These are phyloP conservation scores for Thermothielavioides terrestris DNA, from an alignment of 495 filamentous ascomycete species.

Conservation along the genomic window DNA sequence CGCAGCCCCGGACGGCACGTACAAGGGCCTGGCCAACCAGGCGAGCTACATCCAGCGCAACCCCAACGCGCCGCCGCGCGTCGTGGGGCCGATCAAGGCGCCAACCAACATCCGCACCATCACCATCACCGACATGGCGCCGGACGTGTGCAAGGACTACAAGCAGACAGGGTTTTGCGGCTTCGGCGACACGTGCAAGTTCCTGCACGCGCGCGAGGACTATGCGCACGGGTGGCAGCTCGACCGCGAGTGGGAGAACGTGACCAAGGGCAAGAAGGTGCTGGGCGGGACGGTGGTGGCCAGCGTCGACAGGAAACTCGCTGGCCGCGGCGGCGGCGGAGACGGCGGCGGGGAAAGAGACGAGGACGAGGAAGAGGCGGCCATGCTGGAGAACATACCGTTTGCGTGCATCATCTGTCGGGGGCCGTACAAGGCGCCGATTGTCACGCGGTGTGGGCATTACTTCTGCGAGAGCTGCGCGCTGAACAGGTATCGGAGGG, in stretches of 20 bases:
- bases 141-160: slow-evolving; percentile 87
- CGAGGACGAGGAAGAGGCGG: slow-evolving; percentile 64
- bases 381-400: slow-evolving; percentile 75
- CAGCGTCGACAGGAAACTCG: slow-evolving; percentile 43
- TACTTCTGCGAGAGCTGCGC: slow-evolving; percentile 94
- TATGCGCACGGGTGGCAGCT: slow-evolving; percentile 94
- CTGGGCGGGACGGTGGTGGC: slow-evolving; percentile 54
- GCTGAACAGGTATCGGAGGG: slow-evolving; percentile 66
- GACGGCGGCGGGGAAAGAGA: slow-evolving; percentile 34
- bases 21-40: slow-evolving; percentile 66
- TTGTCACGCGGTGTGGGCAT: slow-evolving; percentile 86
- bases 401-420: slow-evolving; percentile 95
- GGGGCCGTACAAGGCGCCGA: slow-evolving; percentile 67
- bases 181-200: slow-evolving; percentile 59
- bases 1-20: slow-evolving; percentile 50
- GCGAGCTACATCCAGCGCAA: slow-evolving; percentile 71
- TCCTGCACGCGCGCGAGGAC: slow-evolving; percentile 76
- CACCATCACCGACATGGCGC: slow-evolving; percentile 83
- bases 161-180: slow-evolving; percentile 22
- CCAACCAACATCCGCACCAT: slow-evolving; percentile 85
- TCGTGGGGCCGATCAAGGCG: slow-evolving; percentile 80
- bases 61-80: slow-evolving; percentile 61
- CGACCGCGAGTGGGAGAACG: slow-evolving; percentile 85
- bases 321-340: slow-evolving; percentile 29
- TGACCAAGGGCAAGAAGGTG: slow-evolving; percentile 66